phyloP scores from a whole-genome alignment of 805 yeast species.

The Ogataea minuta region DNA sequence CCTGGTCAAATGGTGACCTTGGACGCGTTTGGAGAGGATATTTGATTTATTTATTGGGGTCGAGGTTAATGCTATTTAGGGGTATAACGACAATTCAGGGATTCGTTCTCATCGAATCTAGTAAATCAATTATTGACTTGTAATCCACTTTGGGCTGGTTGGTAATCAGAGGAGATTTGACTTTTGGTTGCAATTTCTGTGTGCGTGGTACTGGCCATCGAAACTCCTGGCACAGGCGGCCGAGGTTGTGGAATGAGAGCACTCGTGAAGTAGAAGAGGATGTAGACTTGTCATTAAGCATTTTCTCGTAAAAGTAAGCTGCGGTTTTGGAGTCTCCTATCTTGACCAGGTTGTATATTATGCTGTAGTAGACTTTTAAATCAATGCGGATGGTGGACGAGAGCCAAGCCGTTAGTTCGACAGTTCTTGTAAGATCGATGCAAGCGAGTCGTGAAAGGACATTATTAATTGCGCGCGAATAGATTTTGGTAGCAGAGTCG shows the following conservation, averaged over 20 bases:
- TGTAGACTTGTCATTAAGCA: conserved; percentile 4
- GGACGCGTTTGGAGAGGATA: conserved; percentile 74
- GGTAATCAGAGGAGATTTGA: background rate
- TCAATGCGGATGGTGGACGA: conserved; percentile 3
- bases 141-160: conserved; percentile 4
- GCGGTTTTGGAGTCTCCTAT: conserved; percentile 23
- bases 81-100: conserved; percentile 51
- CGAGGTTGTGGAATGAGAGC: conserved; percentile 8
- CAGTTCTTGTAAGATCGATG: conserved; percentile 13
- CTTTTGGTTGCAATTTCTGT: background rate
- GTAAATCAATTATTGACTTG: conserved; percentile 3
- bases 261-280: conserved; percentile 2
- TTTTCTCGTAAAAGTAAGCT: conserved; percentile 12
- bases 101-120: conserved; percentile 7
- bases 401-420: conserved; percentile 7
- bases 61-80: conserved; percentile 1
- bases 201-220: conserved; percentile 18
- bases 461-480: conserved; percentile 7
- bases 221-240: conserved; percentile 14
- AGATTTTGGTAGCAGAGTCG: conserved; percentile 6
- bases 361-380: conserved; percentile 16
- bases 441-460: conserved; percentile 14
- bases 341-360: conserved; percentile 18
- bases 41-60: conserved; percentile 35
- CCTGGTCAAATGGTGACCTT: conserved; percentile 90